Percentiles rank a stretch among this genome's conserved stretches.
Evolutionary conservation across 495 filamentous ascomycete species (phyloP).

Genomic region (Penicillium cosmopolitanum): DNA sequence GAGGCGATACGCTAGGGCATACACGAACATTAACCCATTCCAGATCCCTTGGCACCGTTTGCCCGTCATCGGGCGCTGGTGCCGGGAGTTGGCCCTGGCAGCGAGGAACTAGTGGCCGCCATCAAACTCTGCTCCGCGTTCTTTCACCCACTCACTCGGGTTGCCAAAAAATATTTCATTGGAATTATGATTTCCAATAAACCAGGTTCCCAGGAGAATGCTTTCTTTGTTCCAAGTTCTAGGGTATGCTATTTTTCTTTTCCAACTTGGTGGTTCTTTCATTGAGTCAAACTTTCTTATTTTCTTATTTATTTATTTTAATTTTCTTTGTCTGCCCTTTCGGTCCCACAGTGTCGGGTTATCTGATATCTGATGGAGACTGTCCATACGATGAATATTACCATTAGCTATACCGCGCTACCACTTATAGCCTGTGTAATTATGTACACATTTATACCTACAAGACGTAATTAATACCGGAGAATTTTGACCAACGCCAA

Average conservation of each 20-base stretch:
- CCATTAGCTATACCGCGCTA: too few species aligned
- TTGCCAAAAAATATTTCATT: not conserved
- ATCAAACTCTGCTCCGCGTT: slow-evolving; percentile 10
- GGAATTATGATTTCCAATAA: too few species aligned
- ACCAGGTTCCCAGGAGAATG: not conserved
- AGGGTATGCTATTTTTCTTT: not conserved
- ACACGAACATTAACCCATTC: not conserved
- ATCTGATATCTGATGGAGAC: not conserved
- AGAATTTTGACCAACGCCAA: slow-evolving; percentile 8
- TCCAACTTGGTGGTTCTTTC: not conserved
- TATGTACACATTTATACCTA: too few species aligned
- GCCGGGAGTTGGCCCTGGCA: slow-evolving; percentile 20
- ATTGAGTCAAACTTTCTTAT: not conserved
- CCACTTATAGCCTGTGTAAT: too few species aligned
- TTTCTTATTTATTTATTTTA: not conserved
- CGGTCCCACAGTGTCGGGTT: not conserved
- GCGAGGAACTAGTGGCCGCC: slow-evolving; percentile 14
- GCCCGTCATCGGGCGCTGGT: slow-evolving; percentile 13
- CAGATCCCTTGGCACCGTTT: slow-evolving; percentile 17
- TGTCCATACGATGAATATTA: not conserved
- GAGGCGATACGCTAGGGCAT: not conserved
- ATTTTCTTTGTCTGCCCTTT: not conserved
- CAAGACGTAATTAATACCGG: slow-evolving; percentile 3
- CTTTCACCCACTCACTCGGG: not conserved
- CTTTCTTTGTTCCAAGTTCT: slow-evolving; percentile 9